These are phyloP conservation scores for Rhizopogon sp. DNA, from an alignment of 768 basidiomycete genomes.

Conservation along the genomic window DNA sequence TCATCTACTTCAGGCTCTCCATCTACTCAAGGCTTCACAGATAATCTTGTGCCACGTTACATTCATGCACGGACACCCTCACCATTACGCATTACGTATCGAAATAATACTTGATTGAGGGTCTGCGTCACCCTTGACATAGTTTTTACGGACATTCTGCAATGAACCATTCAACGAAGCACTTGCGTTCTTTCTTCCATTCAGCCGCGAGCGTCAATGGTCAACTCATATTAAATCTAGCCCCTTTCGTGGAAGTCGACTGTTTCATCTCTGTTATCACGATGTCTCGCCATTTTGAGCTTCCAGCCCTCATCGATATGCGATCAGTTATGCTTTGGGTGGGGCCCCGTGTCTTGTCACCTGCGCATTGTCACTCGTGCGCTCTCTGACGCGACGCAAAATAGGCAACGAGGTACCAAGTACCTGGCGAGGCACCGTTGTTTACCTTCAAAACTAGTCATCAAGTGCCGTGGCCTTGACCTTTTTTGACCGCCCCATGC, in stretches of 20 bases:
- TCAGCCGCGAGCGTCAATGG: neutral
- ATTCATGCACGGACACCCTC: slow-evolving; percentile 27
- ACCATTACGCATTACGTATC: neutral
- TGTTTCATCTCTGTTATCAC: neutral
- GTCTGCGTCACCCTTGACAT: neutral
- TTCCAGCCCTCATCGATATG: neutral
- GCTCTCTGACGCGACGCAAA: neutral
- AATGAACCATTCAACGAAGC: neutral
- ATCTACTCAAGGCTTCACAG: slow-evolving; percentile 15
- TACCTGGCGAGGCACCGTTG: neutral
- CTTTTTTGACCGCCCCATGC: neutral
- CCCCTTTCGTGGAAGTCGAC: neutral
- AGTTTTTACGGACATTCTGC: neutral
- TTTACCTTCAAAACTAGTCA: neutral
- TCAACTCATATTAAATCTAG: neutral
- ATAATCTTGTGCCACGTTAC: slow-evolving; percentile 26
- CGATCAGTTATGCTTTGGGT: neutral
- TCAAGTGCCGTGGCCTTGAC: neutral
- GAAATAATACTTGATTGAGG: neutral
- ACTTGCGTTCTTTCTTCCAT: neutral
- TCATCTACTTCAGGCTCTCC: slow-evolving; percentile 25
- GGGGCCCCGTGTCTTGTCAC: neutral
- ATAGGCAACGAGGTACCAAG: neutral
- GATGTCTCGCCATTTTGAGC: neutral
- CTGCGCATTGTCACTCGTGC: neutral